A percentile compares a stretch with the other conserved stretches of the same genome.
Evolutionary conservation across 495 filamentous ascomycete species (phyloP).

Genomic region (Penicillium roqueforti): DNA sequence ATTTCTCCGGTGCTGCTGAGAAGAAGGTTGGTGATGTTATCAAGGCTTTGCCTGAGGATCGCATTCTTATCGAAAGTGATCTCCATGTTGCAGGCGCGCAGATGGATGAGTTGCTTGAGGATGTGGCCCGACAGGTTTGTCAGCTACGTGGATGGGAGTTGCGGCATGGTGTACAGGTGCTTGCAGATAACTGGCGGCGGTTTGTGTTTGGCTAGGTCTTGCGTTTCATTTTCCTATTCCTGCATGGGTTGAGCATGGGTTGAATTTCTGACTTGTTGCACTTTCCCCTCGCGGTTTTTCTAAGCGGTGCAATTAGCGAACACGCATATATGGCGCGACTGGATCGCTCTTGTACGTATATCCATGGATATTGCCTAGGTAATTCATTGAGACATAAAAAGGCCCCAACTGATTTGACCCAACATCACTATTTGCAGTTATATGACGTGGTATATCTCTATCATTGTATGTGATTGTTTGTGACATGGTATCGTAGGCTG

Average conservation of each 20-base stretch:
- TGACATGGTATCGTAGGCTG: conserved; percentile 25
- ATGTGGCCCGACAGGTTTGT: conserved; percentile 69
- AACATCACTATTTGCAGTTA: conserved; percentile 13
- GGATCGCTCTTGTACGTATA: background rate
- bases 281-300: background rate
- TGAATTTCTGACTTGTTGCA: background rate
- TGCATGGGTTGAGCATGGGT: background rate
- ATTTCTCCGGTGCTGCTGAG: conserved; percentile 58
- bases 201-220: conserved; percentile 64
- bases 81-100: conserved; percentile 75
- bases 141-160: conserved; percentile 73
- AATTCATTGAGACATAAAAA: background rate
- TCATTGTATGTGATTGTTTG: conserved; percentile 20
- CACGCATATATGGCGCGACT: background rate
- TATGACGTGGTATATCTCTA: conserved; percentile 26
- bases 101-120: conserved; percentile 77
- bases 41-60: conserved; percentile 67
- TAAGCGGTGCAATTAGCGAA: background rate
- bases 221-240: background rate
- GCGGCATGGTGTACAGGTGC: conserved; percentile 60
- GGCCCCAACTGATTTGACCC: background rate
- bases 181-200: conserved; percentile 73
- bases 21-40: conserved; percentile 61
- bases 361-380: background rate
- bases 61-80: conserved; percentile 85